phyloP scores from a whole-genome alignment of 164 flowering plant species.

The Vitis riparia region DNA sequence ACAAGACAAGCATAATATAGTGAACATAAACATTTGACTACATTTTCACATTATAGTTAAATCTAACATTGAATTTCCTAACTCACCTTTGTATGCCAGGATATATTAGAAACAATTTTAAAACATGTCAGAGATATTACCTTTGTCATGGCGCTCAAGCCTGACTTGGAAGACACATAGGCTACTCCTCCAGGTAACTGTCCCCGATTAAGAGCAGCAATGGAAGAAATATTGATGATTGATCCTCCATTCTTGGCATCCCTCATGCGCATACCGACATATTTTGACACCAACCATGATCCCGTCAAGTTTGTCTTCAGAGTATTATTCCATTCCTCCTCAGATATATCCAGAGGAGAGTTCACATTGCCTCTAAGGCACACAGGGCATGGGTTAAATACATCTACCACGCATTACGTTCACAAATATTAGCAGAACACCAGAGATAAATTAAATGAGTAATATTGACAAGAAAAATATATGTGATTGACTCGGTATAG shows the following conservation, averaged over 20 bases:
- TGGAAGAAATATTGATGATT: conserved; percentile 70
- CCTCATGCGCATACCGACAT: conserved; percentile 56
- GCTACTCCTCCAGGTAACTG: conserved; percentile 56
- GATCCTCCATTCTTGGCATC: conserved; percentile 59
- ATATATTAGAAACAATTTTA: neutral
- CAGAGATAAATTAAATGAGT: no score
- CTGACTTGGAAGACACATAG: conserved; percentile 65
- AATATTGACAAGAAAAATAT: no score
- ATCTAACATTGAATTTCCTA: no score
- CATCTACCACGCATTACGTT: no score
- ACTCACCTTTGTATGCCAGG: no score
- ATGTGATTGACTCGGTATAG: no score
- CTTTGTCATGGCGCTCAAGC: conserved; percentile 57
- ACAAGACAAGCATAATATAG: no score
- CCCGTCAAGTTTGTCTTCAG: conserved; percentile 64
- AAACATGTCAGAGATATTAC: conserved; percentile 25
- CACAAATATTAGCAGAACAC: no score
- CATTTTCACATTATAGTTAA: no score
- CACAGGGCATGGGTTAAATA: neutral
- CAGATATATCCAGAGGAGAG: conserved; percentile 47
- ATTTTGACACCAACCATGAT: conserved; percentile 71
- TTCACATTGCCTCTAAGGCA: conserved; percentile 45
- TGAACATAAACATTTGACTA: no score
- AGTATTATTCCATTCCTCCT: conserved; percentile 66
- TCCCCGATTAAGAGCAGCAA: conserved; percentile 63